A percentile compares a stretch with the other conserved stretches of the same genome.
These are phyloP conservation scores for Acacia concinna DNA, from an alignment of 331 rosid genomes.

Conservation along the genomic window DNA sequence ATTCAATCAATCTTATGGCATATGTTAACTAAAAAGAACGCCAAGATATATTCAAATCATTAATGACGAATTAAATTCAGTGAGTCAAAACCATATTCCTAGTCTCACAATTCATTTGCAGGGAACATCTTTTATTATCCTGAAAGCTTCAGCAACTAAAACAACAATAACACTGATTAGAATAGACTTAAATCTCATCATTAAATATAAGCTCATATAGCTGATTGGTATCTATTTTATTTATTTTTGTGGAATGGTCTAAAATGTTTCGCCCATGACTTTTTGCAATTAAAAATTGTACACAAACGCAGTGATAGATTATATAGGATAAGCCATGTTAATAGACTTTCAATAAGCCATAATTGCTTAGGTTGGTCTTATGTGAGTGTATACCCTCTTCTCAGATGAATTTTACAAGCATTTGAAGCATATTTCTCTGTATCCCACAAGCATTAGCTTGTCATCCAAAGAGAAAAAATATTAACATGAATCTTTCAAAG, in stretches of 20 bases:
- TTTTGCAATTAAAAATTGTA: neutral
- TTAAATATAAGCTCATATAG: neutral
- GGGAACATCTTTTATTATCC: neutral
- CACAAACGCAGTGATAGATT: neutral
- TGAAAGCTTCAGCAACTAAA: constrained; percentile 3
- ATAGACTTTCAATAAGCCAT: neutral
- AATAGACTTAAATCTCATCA: neutral
- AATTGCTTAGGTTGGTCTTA: neutral
- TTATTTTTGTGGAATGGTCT: neutral
- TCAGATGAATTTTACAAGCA: neutral
- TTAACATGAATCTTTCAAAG: neutral
- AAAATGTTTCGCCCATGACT: neutral
- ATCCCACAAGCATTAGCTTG: neutral
- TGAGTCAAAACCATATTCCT: constrained; percentile 14
- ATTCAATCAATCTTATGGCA: constrained; percentile 25
- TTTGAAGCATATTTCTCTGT: neutral
- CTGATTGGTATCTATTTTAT: neutral
- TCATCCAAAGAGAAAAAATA: neutral
- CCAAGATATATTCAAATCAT: neutral
- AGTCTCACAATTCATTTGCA: neutral
- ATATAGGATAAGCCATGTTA: neutral
- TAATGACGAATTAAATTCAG: constrained; percentile 12
- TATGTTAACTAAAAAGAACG: constrained; percentile 8
- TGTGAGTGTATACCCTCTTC: neutral
- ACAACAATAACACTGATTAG: constrained; percentile 10